These are phyloP conservation scores for Oryza nivara DNA, from an alignment of 176 grass and related monocot species.

Conservation along the genomic window DNA sequence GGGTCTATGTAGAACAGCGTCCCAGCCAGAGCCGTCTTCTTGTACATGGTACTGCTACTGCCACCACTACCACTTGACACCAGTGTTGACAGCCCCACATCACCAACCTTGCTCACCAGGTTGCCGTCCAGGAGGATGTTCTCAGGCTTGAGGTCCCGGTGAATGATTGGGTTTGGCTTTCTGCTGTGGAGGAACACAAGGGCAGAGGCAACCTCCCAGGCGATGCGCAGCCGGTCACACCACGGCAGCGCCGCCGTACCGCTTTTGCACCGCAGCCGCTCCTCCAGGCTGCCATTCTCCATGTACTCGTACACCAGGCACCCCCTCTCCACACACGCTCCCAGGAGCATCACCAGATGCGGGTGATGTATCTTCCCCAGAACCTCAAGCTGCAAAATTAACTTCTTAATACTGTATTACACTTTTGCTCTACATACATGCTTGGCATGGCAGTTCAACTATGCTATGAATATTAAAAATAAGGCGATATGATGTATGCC, in stretches of 20 bases:
- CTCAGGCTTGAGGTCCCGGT: constrained; percentile 88
- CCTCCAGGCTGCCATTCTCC: constrained; percentile 89
- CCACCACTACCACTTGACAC: constrained; percentile 5
- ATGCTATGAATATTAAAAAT: too few relatives aligned
- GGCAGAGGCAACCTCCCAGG: constrained; percentile 63
- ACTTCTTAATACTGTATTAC: too few relatives aligned
- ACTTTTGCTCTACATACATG: too few relatives aligned
- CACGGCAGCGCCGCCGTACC: constrained; percentile 59
- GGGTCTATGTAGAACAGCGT: constrained; percentile 96
- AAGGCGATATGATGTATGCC: too few relatives aligned
- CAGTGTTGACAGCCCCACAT: constrained; percentile 79
- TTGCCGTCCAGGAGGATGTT: constrained; percentile 80
- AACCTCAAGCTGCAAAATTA: constrained; percentile 33
- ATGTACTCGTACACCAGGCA: constrained; percentile 95
- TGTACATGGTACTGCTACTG: constrained; percentile 33
- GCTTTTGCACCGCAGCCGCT: constrained; percentile 63
- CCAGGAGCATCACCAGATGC: constrained; percentile 73
- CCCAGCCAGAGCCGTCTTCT: constrained; percentile 68
- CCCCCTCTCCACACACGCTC: constrained; percentile 67
- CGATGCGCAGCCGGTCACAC: constrained; percentile 67
- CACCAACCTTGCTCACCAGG: constrained; percentile 82
- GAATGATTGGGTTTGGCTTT: constrained; percentile 78
- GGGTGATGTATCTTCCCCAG: constrained; percentile 69
- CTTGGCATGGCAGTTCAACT: too few relatives aligned
- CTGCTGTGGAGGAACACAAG: constrained; percentile 69